phyloP scores from a whole-genome alignment of 257 asterid species.

The Verbascum thapsus region DNA sequence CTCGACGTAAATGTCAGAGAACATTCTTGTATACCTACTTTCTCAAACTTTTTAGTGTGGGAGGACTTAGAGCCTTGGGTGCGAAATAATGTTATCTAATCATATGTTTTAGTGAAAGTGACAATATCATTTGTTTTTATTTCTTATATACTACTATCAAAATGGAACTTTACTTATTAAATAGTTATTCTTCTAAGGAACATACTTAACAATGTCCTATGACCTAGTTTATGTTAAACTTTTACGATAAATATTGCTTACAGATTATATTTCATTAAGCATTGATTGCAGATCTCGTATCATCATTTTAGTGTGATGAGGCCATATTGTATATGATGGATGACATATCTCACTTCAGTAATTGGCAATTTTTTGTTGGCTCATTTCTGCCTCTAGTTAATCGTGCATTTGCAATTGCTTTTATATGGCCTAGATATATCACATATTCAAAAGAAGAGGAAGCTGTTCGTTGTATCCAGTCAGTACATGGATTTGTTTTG shows the following conservation, averaged over 20 bases:
- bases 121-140: background rate
- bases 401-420: constrained; percentile 1
- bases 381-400: constrained; percentile 13
- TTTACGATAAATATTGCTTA: constrained; percentile 1
- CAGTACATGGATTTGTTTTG: constrained; percentile 86
- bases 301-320: constrained; percentile 18
- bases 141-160: background rate
- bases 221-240: background rate
- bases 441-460: constrained; percentile 93
- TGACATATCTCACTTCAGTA: background rate
- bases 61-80: background rate
- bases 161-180: background rate
- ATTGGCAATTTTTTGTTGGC: background rate
- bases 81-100: background rate
- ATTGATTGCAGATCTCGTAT: background rate
- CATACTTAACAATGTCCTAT: background rate
- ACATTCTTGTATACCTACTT: background rate
- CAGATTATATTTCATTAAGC: constrained; percentile 8
- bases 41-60: constrained; percentile 3
- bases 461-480: constrained; percentile 91
- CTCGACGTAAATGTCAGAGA: background rate
- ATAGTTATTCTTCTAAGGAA: background rate
- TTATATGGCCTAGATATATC: constrained; percentile 60
- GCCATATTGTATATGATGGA: constrained; percentile 2
- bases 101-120: background rate